phyloP scores from a whole-genome alignment of 345 rosid species.

The Isatis tinctoria region DNA sequence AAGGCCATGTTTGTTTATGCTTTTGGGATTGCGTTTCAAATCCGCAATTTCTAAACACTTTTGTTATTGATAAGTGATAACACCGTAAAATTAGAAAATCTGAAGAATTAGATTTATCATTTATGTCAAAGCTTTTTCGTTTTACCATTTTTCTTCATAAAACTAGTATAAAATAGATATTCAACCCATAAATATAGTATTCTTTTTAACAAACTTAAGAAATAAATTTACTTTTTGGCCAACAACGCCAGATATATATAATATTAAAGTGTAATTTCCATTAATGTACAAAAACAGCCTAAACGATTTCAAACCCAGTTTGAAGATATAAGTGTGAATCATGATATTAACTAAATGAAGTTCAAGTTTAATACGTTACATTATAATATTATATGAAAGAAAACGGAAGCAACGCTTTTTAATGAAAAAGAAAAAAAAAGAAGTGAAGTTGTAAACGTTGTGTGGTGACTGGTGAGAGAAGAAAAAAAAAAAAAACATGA shows the following conservation, averaged over 20 bases:
- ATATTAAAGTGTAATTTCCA: not conserved
- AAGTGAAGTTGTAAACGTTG: not conserved
- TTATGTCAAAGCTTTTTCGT: not conserved
- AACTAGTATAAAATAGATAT: too few relatives aligned
- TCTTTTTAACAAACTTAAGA: too few relatives aligned
- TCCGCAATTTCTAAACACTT: not conserved
- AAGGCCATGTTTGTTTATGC: conserved; percentile 21
- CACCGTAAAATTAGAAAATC: not conserved
- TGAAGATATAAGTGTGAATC: not conserved
- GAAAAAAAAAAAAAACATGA: not conserved
- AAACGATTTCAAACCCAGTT: too few relatives aligned
- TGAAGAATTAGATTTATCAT: not conserved
- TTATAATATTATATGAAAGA: not conserved
- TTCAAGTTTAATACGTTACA: too few relatives aligned
- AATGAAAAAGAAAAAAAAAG: not conserved
- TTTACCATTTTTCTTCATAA: not conserved
- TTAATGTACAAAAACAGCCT: not conserved
- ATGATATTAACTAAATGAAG: not conserved
- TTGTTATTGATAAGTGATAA: not conserved
- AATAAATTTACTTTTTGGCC: not conserved
- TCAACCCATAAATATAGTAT: not conserved
- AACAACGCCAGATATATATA: not conserved
- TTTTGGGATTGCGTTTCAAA: conserved; percentile 18
- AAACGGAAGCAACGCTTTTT: not conserved
- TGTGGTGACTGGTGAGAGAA: not conserved